Evolutionary conservation across 306 rosid species (phyloP).

Genomic region (Comarum palustre): DNA sequence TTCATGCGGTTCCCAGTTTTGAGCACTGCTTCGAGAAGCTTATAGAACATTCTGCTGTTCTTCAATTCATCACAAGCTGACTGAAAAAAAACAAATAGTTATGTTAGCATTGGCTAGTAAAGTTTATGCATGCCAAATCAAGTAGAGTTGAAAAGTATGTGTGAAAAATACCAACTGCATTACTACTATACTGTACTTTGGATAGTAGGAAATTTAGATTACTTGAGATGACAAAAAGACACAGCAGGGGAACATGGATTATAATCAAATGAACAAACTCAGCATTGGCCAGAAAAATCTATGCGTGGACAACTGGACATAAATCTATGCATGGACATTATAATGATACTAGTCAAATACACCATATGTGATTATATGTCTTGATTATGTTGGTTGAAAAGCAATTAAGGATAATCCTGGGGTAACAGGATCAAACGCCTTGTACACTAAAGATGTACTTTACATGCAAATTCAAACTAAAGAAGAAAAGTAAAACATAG

Average conservation of each 20-base stretch:
- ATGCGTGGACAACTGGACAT: too few relatives aligned
- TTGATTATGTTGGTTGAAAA: background rate
- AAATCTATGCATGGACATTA: background rate
- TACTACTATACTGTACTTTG: background rate
- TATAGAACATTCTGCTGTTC: slow-evolving; percentile 72
- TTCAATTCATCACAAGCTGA: slow-evolving; percentile 72
- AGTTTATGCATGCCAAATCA: background rate
- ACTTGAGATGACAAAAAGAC: background rate
- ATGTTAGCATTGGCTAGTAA: slow-evolving; percentile 13
- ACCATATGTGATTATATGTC: background rate
- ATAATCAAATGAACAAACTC: background rate
- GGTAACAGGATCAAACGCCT: background rate
- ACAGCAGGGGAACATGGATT: background rate
- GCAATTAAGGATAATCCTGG: too few relatives aligned
- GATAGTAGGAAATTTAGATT: background rate
- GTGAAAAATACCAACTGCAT: background rate
- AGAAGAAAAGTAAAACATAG: background rate
- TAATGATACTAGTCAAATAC: background rate
- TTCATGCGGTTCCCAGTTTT: slow-evolving; percentile 94
- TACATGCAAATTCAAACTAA: slow-evolving; percentile 1
- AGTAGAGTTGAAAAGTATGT: background rate
- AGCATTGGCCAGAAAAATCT: background rate
- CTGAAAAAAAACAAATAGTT: slow-evolving; percentile 33
- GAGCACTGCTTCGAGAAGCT: slow-evolving; percentile 88
- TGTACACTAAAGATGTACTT: background rate